Base-by-base conservation (phyloP, 768 basidiomycete genomes). In the Boletus huronensis region DNA sequence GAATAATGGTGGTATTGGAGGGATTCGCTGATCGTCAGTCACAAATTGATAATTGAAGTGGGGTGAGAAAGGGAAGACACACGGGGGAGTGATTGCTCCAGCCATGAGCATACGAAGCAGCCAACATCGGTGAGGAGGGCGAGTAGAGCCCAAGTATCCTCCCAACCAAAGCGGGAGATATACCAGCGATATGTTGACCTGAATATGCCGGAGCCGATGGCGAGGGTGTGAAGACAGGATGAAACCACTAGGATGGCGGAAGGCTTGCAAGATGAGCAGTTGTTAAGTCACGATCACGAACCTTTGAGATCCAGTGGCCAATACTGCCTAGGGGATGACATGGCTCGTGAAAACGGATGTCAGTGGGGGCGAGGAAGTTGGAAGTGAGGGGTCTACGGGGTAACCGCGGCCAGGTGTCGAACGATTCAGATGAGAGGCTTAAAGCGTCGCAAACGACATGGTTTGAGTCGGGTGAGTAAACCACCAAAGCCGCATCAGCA, bases 241-340 rank as follows among this genome's bases (percentile, higher is more conserved):
- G 56, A 48, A 13, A 53, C 1, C 26, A 42, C 63, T 65, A 21
- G 2, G 9, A 7, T 21, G 14, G 11, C 14, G 1, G 29, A 19
- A 44, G 26, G 19, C 14, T 32, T 38, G 34, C 14, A 35, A 35
- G 5, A 25, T 4, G 8, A 17, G 31, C 2, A 7, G 19, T n/a
- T 26, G 26, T 17, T 3, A 39, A 28, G 7, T 50, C 10, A 25
- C 0, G 35, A 39, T 10, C 17, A 51, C 53, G 16, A 48, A 62
- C 60, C 57, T 62, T 59, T 64, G 38, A 26, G 16, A 26, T 56
- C 6, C 5, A 53, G 29, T 11, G 60, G 49, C 55, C 63, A 61
- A 11, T 51, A 10, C 25, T 64, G 53, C 2, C 56, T 58, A 3
- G 64, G 61, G 26, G 38, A 38, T 38, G 64, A 47, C 64, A 66